Evolutionary conservation across 2,329 filamentous ascomycete species (phyloP).

Genomic region (Orbilia quercus): DNA sequence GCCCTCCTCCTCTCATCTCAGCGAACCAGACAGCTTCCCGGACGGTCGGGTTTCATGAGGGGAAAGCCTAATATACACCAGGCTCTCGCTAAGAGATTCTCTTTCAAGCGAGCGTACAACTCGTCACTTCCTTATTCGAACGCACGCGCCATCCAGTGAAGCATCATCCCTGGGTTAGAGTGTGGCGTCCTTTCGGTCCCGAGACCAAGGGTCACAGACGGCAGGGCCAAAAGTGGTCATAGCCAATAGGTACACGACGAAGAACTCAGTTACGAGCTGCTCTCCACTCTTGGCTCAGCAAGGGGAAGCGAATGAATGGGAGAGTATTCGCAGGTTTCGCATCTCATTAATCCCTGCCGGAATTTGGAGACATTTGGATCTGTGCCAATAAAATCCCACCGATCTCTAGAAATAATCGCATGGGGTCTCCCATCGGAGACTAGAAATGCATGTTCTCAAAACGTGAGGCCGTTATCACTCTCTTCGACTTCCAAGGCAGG

Average conservation of each 20-base stretch:
- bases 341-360: conserved; percentile 21
- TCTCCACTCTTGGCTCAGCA: conserved; percentile 19
- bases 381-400: conserved; percentile 44
- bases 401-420: conserved; percentile 29
- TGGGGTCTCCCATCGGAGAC: conserved; percentile 39
- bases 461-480: conserved; percentile 52
- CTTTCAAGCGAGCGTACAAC: conserved; percentile 27
- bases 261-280: neutral
- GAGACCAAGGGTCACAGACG: conserved; percentile 22
- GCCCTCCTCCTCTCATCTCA: conserved; percentile 55
- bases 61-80: conserved; percentile 41
- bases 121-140: conserved; percentile 16
- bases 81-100: conserved; percentile 43
- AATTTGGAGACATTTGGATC: conserved; percentile 8
- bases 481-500: conserved; percentile 23
- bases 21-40: conserved; percentile 47
- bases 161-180: conserved; percentile 25
- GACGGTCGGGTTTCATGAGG: conserved; percentile 52
- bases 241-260: neutral
- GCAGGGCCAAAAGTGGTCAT: conserved; percentile 12
- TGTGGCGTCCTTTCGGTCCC: conserved; percentile 37
- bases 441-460: conserved; percentile 42
- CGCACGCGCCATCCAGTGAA: neutral
- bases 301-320: conserved; percentile 36
- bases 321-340: conserved; percentile 24